These are phyloP conservation scores for Fusarium virguliforme DNA, from an alignment of 2,329 filamentous ascomycete genomes.

Conservation along the genomic window DNA sequence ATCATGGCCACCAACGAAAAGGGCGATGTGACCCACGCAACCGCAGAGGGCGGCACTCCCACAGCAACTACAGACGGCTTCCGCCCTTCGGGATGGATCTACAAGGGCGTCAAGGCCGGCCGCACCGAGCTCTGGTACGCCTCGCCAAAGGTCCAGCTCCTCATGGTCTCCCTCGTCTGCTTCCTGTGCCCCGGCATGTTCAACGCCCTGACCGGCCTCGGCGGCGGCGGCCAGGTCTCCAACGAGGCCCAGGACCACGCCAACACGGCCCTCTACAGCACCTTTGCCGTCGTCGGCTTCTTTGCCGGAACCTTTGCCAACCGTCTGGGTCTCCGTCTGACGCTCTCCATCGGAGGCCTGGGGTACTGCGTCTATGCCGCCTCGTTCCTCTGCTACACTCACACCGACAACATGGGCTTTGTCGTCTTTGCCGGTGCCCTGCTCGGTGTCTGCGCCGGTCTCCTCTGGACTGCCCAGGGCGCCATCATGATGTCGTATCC, in stretches of 20 bases:
- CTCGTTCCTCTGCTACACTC: conserved; percentile 79
- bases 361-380: conserved; percentile 84
- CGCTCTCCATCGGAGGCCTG: conserved; percentile 80
- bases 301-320: conserved; percentile 86
- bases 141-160: conserved; percentile 79
- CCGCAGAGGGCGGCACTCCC: conserved; percentile 32
- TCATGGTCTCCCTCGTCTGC: conserved; percentile 73
- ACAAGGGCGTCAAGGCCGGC: conserved; percentile 73
- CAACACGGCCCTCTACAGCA: conserved; percentile 80
- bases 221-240: conserved; percentile 72
- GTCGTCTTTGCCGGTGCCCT: conserved; percentile 83
- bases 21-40: conserved; percentile 40
- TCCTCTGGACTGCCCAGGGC: conserved; percentile 87
- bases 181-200: conserved; percentile 82
- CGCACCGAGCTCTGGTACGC: conserved; percentile 77
- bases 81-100: conserved; percentile 75
- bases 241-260: conserved; percentile 72
- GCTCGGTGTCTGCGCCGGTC: conserved; percentile 83
- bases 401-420: conserved; percentile 78
- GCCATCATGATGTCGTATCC: conserved; percentile 92
- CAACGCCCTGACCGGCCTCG: conserved; percentile 77
- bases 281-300: conserved; percentile 78
- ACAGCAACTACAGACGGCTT: conserved; percentile 28
- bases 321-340: conserved; percentile 78
- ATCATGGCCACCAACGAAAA: conserved; percentile 53